phyloP scores from a whole-genome alignment of 1,139 yeast genomes.

The Hanseniaspora gamundiae region DNA sequence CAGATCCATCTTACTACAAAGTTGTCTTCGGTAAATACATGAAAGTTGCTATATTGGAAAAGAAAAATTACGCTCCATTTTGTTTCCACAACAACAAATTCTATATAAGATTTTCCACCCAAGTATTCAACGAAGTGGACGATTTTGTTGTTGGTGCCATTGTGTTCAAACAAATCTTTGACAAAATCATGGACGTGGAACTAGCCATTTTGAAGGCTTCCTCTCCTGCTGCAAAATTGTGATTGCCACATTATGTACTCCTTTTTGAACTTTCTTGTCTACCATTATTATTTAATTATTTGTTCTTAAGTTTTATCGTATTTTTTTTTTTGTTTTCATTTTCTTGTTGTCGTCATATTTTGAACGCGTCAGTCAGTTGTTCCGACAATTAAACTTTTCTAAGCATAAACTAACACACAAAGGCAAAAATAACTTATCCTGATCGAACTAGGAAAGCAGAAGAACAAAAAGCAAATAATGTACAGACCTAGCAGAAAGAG shows the following conservation, averaged over 20 bases:
- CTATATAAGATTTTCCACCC: conserved; percentile 46
- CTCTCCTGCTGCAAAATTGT: background rate
- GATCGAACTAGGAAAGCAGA: no score
- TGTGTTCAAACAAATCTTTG: conserved; percentile 2
- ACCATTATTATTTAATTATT: no score
- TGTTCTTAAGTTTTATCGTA: no score
- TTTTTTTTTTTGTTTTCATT: no score
- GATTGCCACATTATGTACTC: no score
- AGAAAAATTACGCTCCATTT: conserved; percentile 38
- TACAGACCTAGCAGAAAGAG: conserved; percentile 5
- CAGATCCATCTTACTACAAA: conserved; percentile 7
- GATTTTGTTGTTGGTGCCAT: conserved; percentile 31
- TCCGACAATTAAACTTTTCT: no score
- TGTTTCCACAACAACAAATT: conserved; percentile 31
- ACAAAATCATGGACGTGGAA: conserved; percentile 5
- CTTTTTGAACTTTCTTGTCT: no score
- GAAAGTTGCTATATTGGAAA: conserved; percentile 11
- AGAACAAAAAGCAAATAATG: background rate
- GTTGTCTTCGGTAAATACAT: conserved; percentile 15
- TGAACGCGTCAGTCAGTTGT: no score
- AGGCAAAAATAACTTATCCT: no score
- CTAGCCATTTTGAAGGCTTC: conserved; percentile 1
- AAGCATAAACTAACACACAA: no score
- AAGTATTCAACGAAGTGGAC: conserved; percentile 42
- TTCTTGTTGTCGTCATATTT: no score